Evolutionary conservation across 192 early-diverging fungal genomes (phyloP).

Genomic region (Coemansia guatemalensis): DNA sequence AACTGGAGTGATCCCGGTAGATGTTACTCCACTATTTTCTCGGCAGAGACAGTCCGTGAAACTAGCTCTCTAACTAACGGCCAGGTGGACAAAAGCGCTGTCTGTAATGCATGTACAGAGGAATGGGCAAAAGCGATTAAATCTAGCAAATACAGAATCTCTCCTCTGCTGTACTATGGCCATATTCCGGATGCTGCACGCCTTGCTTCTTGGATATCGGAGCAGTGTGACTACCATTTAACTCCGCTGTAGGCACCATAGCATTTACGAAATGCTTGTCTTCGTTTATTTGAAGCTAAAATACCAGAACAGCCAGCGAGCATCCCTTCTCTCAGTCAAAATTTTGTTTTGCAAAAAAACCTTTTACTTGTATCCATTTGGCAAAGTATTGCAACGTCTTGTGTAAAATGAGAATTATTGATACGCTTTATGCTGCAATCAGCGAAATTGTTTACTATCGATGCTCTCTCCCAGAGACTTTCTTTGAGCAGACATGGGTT

Average conservation of each 20-base stretch:
- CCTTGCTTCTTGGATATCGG: conserved; percentile 49
- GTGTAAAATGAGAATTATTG: conserved; percentile 17
- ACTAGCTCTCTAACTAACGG: conserved; percentile 8
- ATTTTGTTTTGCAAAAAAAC: not conserved
- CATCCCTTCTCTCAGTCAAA: not conserved
- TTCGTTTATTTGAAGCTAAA: not conserved
- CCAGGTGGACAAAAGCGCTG: conserved; percentile 8
- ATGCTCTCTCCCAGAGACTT: conserved; percentile 39
- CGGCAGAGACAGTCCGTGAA: conserved; percentile 33
- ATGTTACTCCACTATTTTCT: conserved; percentile 41
- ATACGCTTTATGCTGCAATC: conserved; percentile 29
- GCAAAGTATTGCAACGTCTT: not conserved
- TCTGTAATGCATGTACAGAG: conserved; percentile 39
- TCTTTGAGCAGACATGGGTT: conserved; percentile 21
- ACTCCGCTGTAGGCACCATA: conserved; percentile 13
- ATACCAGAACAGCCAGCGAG: not conserved
- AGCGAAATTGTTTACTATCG: conserved; percentile 44
- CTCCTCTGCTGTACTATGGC: conserved; percentile 50
- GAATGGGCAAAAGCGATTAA: conserved; percentile 36
- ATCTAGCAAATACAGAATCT: conserved; percentile 24
- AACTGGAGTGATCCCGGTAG: conserved; percentile 14
- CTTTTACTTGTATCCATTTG: not conserved
- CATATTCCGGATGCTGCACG: conserved; percentile 43
- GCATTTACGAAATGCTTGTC: conserved; percentile 15
- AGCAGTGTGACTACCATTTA: conserved; percentile 43